A percentile compares a stretch with the other conserved stretches of the same genome.
Evolutionary conservation across 352 stramenopile species (phyloP).

Genomic region (Salisapilia sapeloensis): DNA sequence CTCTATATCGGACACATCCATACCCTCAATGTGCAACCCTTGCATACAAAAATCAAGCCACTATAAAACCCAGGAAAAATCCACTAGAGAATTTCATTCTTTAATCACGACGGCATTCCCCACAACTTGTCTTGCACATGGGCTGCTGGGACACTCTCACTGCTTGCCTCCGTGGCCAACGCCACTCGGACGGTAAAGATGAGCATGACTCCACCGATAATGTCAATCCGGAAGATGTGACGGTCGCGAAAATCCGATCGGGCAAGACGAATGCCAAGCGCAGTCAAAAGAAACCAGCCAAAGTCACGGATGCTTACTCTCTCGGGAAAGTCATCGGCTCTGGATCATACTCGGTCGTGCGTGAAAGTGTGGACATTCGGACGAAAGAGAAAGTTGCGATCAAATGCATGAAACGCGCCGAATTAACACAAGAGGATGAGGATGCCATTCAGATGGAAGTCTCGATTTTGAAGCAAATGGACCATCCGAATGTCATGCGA

Average conservation of each 20-base stretch:
- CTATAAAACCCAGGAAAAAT: no score
- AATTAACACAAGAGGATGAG: constrained; percentile 60
- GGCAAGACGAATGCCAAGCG: no score
- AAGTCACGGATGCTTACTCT: constrained; percentile 54
- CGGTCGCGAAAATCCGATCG: background rate
- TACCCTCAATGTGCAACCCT: no score
- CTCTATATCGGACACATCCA: no score
- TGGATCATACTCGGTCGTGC: constrained; percentile 82
- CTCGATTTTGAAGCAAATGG: constrained; percentile 62
- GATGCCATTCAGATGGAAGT: constrained; percentile 65
- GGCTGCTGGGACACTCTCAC: background rate
- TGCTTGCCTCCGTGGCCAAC: background rate
- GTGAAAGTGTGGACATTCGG: constrained; percentile 59
- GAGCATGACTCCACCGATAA: no score
- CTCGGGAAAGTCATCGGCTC: constrained; percentile 75
- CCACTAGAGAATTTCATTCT: no score
- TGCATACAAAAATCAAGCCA: no score
- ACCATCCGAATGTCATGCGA: constrained; percentile 84
- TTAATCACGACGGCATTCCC: no score
- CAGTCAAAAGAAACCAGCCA: constrained; percentile 12
- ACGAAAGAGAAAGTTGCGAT: constrained; percentile 76
- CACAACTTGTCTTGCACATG: background rate
- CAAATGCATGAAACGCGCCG: constrained; percentile 75
- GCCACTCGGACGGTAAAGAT: no score
- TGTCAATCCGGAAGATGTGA: background rate